phyloP scores from a whole-genome alignment of 257 asterid genomes.

The Ajuga chamaepitys region DNA sequence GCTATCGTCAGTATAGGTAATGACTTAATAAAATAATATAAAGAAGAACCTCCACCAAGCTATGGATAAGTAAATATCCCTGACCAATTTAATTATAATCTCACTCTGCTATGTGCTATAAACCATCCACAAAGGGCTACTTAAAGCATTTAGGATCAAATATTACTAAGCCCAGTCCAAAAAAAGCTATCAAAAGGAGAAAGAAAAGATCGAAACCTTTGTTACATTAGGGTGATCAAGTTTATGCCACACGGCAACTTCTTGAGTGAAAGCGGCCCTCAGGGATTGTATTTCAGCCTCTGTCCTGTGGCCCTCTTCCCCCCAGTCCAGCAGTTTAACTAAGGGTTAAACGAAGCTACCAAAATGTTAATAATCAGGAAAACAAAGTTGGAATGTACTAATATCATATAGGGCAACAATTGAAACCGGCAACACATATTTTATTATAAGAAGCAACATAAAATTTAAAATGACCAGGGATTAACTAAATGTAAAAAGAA shows the following conservation, averaged over 20 bases:
- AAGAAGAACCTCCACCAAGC: no score
- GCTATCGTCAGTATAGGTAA: neutral
- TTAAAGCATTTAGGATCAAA: neutral
- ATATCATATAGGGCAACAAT: neutral
- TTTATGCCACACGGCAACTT: slow-evolving; percentile 76
- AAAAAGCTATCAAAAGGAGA: neutral
- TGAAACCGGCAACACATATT: neutral
- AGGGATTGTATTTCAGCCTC: slow-evolving; percentile 57
- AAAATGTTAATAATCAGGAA: neutral
- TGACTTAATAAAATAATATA: neutral
- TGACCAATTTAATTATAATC: no score
- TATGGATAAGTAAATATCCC: no score
- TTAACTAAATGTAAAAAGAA: neutral
- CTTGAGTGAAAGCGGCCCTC: slow-evolving; percentile 72
- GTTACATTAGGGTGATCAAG: slow-evolving; percentile 82
- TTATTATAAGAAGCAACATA: no score
- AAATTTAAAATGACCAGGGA: no score
- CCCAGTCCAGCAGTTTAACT: slow-evolving; percentile 77
- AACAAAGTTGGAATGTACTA: neutral
- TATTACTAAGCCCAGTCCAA: neutral
- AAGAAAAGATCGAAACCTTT: slow-evolving; percentile 26
- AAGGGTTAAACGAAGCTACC: slow-evolving; percentile 15
- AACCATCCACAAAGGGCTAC: neutral
- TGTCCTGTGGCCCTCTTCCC: slow-evolving; percentile 69
- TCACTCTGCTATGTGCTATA: no score